phyloP scores from a whole-genome alignment of 1,284 basidiomycete species.

The Malassezia pachydermatis region DNA sequence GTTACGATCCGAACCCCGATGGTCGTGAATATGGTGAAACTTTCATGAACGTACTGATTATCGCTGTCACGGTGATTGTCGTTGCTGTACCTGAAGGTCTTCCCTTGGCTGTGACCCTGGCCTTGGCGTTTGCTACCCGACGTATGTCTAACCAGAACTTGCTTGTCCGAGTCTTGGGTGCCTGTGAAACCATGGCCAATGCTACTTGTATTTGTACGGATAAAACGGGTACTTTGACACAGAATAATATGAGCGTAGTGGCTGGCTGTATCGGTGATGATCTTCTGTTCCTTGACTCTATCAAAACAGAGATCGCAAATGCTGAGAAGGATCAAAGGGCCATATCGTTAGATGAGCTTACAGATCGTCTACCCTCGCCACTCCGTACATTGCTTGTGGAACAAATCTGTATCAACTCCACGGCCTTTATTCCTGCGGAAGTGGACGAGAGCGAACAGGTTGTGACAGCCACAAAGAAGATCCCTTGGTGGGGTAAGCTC shows the following conservation, averaged over 20 bases:
- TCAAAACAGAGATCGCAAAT: conserved; percentile 58
- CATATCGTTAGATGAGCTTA: conserved; percentile 7
- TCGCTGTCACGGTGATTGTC: conserved; percentile 85
- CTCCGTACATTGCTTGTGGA: conserved; percentile 68
- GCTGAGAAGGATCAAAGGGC: conserved; percentile 26
- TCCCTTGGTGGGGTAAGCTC: not conserved
- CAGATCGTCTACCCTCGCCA: conserved; percentile 53
- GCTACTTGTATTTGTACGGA: conserved; percentile 92
- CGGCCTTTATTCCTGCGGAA: conserved; percentile 71
- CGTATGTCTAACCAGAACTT: conserved; percentile 91
- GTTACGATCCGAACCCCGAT: conserved; percentile 16
- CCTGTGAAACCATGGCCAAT: conserved; percentile 98
- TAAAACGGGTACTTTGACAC: conserved; percentile 74
- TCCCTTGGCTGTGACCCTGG: conserved; percentile 88
- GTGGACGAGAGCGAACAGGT: conserved; percentile 28
- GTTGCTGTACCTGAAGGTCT: conserved; percentile 95
- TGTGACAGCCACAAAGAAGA: conserved; percentile 12
- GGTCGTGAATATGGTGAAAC: conserved; percentile 70
- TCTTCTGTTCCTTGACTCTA: conserved; percentile 75
- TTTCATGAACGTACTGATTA: conserved; percentile 88
- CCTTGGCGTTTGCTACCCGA: conserved; percentile 90
- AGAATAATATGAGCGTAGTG: conserved; percentile 90
- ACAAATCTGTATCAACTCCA: conserved; percentile 83
- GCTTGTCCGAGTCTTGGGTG: conserved; percentile 84
- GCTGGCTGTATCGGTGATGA: conserved; percentile 87